Percentiles rank a stretch among this genome's conserved stretches.
Conservation (phyloP, 768 basidiomycete genomes). For the Neoboletus brunneissimus region DNA sequence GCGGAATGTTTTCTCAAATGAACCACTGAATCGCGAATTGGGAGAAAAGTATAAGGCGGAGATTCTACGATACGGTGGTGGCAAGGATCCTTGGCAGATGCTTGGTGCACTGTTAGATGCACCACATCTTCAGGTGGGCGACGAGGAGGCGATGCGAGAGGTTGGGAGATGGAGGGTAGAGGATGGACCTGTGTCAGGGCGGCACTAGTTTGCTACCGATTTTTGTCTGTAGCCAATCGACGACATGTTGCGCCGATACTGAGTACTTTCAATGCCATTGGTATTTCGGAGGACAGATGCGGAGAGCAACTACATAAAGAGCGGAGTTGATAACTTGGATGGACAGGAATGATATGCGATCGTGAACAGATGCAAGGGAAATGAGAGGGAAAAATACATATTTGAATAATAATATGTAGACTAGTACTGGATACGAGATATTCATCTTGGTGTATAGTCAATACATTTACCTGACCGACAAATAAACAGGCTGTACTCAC, state of each 20-base stretch:
- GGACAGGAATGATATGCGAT: background rate
- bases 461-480: background rate
- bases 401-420: constrained; percentile 19
- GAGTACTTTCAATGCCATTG: background rate
- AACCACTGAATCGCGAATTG: constrained; percentile 65
- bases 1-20: constrained; percentile 62
- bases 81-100: constrained; percentile 93
- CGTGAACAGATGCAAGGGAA: background rate
- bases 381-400: constrained; percentile 9
- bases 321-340: background rate
- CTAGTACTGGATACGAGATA: background rate
- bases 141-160: constrained; percentile 79
- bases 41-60: constrained; percentile 83
- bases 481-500: background rate
- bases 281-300: background rate
- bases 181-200: constrained; percentile 59
- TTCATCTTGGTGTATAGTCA: constrained; percentile 9
- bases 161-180: constrained; percentile 90
- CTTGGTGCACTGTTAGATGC: constrained; percentile 65
- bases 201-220: constrained; percentile 45
- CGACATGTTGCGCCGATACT: background rate
- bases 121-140: constrained; percentile 67
- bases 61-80: constrained; percentile 80
- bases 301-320: background rate
- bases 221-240: background rate